phyloP scores from a whole-genome alignment of 2,329 filamentous ascomycete genomes.

The Akanthomyces uredinophilus region DNA sequence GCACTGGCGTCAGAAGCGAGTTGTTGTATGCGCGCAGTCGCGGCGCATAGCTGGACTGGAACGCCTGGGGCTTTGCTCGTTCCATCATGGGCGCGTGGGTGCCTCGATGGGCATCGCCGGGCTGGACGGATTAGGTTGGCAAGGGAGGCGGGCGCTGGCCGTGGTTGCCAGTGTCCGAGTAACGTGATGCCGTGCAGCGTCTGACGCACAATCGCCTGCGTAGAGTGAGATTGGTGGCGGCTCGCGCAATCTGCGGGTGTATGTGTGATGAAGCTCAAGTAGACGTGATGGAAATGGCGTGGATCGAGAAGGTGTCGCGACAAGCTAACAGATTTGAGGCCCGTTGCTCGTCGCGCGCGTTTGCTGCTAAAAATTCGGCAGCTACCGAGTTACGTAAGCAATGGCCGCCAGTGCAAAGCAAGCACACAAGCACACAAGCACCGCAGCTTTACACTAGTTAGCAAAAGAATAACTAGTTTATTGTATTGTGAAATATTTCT shows the following conservation, averaged over 20 bases:
- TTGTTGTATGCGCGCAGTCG: slow-evolving; percentile 88
- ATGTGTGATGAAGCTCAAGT: slow-evolving; percentile 4
- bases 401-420: background rate
- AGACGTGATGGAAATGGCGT: slow-evolving; percentile 7
- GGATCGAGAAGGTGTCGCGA: slow-evolving; percentile 14
- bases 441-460: no score
- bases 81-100: slow-evolving; percentile 38
- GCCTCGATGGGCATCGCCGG: slow-evolving; percentile 7
- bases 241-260: background rate
- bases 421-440: background rate
- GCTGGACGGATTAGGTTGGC: background rate
- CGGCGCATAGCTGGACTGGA: slow-evolving; percentile 86
- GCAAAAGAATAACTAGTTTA: background rate
- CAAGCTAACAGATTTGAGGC: slow-evolving; percentile 10
- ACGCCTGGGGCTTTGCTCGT: slow-evolving; percentile 66
- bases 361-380: slow-evolving; percentile 19
- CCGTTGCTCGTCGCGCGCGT: slow-evolving; percentile 30
- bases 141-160: background rate
- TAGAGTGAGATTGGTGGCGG: background rate
- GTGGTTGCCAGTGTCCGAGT: background rate
- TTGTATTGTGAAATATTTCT: background rate
- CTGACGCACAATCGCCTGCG: background rate
- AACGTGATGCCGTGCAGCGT: background rate
- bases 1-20: slow-evolving; percentile 79
- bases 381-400: slow-evolving; percentile 24